Conservation (phyloP, 2,329 filamentous ascomycete genomes). For the Aspergillus versicolor region DNA sequence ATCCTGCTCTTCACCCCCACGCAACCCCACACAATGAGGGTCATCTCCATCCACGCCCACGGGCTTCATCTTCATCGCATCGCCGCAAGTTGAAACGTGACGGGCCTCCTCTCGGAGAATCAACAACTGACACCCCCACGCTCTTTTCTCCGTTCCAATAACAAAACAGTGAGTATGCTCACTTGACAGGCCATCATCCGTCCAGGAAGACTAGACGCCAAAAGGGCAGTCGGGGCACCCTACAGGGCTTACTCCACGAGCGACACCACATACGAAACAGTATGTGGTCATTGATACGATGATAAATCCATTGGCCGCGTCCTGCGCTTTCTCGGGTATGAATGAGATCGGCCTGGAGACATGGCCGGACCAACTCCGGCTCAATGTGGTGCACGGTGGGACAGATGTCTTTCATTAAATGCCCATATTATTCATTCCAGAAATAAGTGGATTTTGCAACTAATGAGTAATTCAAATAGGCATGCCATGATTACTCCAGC, state of each 20-base stretch:
- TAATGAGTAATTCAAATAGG: background rate
- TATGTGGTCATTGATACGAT: no score
- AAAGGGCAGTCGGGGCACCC: background rate
- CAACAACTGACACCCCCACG: slow-evolving; percentile 3
- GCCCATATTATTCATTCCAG: background rate
- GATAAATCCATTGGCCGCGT: background rate
- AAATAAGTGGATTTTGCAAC: background rate
- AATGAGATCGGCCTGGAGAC: background rate
- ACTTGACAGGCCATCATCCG: no score
- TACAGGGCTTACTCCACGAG: no score
- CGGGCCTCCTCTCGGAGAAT: background rate
- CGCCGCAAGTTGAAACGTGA: background rate
- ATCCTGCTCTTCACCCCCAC: slow-evolving; percentile 11
- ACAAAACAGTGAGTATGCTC: background rate
- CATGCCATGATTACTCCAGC: background rate
- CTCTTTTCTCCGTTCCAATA: slow-evolving; percentile 1
- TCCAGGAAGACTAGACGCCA: background rate
- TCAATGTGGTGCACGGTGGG: background rate
- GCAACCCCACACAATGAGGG: slow-evolving; percentile 15
- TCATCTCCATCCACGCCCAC: background rate
- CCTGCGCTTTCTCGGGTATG: background rate
- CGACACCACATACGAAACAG: no score
- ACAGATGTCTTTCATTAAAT: background rate
- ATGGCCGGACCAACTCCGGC: background rate
- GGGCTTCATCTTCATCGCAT: background rate